These are phyloP conservation scores for Cocos nucifera DNA, from an alignment of 176 grass and related monocot genomes.

Conservation along the genomic window DNA sequence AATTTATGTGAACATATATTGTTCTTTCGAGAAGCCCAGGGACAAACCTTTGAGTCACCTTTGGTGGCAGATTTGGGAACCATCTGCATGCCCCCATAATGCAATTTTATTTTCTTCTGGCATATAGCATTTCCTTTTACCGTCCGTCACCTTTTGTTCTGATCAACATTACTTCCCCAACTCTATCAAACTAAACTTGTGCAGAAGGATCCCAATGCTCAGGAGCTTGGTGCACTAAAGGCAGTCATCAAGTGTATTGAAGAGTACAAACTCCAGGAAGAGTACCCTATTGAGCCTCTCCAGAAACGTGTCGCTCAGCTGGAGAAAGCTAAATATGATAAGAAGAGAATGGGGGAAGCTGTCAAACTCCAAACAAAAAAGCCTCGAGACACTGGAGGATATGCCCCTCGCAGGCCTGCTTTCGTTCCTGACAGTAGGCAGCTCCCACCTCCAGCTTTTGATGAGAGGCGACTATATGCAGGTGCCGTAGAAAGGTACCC, in stretches of 20 bases:
- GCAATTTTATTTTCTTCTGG: no score
- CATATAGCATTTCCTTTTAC: slow-evolving; percentile 4
- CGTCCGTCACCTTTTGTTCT: no score
- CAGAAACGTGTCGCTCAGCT: slow-evolving; percentile 52
- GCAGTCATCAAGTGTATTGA: slow-evolving; percentile 54
- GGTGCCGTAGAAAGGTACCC: background rate
- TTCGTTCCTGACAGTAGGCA: slow-evolving; percentile 24
- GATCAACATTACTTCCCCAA: background rate
- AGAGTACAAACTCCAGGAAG: slow-evolving; percentile 73
- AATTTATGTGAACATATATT: no score
- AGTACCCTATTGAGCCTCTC: slow-evolving; percentile 60
- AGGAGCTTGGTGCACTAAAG: slow-evolving; percentile 42
- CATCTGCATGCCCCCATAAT: no score
- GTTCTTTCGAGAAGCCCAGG: no score
- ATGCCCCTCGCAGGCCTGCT: slow-evolving; percentile 25
- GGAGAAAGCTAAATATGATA: slow-evolving; percentile 44
- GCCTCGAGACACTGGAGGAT: slow-evolving; percentile 22
- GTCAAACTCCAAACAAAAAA: slow-evolving; percentile 32
- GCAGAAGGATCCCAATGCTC: slow-evolving; percentile 44
- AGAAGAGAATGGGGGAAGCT: slow-evolving; percentile 32
- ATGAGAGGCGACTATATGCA: slow-evolving; percentile 30
- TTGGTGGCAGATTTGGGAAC: no score
- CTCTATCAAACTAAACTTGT: slow-evolving; percentile 4
- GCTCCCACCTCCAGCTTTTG: slow-evolving; percentile 22
- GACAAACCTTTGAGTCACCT: no score